Conservation (phyloP, 306 rosid genomes). For the Oxytropis ochrocephala region DNA sequence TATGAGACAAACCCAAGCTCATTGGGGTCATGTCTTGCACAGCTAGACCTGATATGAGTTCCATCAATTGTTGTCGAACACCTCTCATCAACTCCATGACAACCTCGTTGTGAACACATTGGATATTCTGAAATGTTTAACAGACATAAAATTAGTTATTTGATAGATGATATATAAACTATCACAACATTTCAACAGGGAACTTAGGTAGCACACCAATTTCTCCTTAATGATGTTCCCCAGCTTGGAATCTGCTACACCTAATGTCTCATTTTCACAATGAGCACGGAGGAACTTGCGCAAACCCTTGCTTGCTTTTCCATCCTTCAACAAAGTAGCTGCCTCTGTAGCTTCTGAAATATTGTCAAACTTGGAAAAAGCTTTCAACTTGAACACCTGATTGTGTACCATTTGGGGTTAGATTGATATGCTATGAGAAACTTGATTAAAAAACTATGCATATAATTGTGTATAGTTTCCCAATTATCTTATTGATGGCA, state of each 20-base stretch:
- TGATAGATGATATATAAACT: not conserved
- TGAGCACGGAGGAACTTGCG: slow-evolving; percentile 80
- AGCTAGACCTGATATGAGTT: slow-evolving; percentile 70
- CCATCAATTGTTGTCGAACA: slow-evolving; percentile 70
- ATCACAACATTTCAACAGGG: not conserved
- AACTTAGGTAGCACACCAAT: slow-evolving; percentile 39
- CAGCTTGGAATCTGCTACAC: slow-evolving; percentile 87
- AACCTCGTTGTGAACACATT: slow-evolving; percentile 69
- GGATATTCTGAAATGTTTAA: slow-evolving; percentile 62
- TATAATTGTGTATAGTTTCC: not conserved
- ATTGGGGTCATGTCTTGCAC: slow-evolving; percentile 93
- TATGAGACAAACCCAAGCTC: slow-evolving; percentile 95
- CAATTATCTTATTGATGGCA: not conserved
- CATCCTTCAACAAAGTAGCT: slow-evolving; percentile 62
- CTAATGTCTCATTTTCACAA: slow-evolving; percentile 70
- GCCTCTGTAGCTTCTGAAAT: slow-evolving; percentile 87
- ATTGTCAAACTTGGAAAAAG: slow-evolving; percentile 83
- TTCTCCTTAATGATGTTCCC: slow-evolving; percentile 83
- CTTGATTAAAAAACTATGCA: not conserved
- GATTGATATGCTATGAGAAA: not conserved
- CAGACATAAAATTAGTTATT: not conserved
- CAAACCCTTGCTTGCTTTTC: slow-evolving; percentile 86
- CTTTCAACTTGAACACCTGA: slow-evolving; percentile 80
- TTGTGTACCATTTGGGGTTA: not conserved
- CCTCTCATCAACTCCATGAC: slow-evolving; percentile 98